Percentiles rank a stretch among this genome's conserved stretches.
Conservation (phyloP, 495 filamentous ascomycete genomes). For the Hypoxylon crocopeplum region DNA sequence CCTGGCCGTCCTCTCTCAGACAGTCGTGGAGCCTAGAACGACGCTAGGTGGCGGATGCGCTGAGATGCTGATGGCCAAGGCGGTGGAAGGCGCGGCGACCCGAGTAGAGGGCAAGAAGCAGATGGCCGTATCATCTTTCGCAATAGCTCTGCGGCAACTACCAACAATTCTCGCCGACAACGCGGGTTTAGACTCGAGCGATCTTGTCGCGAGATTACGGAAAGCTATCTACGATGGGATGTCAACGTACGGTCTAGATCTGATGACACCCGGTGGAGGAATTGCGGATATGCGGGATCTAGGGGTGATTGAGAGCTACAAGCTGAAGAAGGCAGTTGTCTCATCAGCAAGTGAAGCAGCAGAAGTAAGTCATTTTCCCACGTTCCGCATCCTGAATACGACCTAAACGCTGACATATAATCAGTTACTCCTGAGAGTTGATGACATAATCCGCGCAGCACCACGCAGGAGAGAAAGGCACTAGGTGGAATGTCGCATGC, state of each 20-base stretch:
- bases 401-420: constrained; percentile 20
- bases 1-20: constrained; percentile 95
- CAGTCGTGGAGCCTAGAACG: constrained; percentile 90
- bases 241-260: constrained; percentile 88
- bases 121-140: constrained; percentile 88
- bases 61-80: constrained; percentile 99
- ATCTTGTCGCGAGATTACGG: constrained; percentile 88
- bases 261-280: constrained; percentile 87
- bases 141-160: constrained; percentile 85
- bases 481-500: constrained; percentile 13
- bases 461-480: constrained; percentile 73
- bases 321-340: constrained; percentile 96
- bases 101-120: constrained; percentile 97
- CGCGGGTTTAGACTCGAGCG: constrained; percentile 92
- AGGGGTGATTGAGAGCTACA: constrained; percentile 97
- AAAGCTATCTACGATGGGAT: constrained; percentile 94
- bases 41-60: constrained; percentile 96
- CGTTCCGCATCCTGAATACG: background rate
- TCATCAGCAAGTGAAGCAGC: constrained; percentile 94
- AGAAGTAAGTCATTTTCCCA: constrained; percentile 68
- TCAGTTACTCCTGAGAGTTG: constrained; percentile 79
- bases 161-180: constrained; percentile 98
- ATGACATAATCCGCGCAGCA: constrained; percentile 85
- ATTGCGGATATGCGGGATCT: constrained; percentile 96
- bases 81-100: constrained; percentile 91